Base-by-base conservation (phyloP, 208 protist species). In the Wallacemonas sp. region DNA sequence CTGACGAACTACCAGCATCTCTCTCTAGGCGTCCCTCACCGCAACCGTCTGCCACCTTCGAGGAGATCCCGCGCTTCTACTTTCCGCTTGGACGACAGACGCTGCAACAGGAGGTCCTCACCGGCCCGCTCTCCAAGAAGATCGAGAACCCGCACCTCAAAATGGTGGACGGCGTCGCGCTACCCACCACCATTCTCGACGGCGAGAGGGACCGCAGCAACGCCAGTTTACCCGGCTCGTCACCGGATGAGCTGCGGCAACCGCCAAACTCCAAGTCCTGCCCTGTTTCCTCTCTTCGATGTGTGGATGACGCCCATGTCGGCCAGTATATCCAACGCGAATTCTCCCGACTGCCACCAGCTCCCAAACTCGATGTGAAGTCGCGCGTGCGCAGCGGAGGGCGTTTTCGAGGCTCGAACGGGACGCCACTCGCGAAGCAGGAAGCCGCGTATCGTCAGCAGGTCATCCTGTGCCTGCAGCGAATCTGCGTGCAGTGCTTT, bases 41-140 rank as follows among this genome's bases (percentile, higher is more conserved):
- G n/a, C n/a, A n/a, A n/a, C n/a, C n/a, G n/a, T n/a, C n/a, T n/a
- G n/a, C n/a, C n/a, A n/a, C n/a, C 48, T 84, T 84, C 63, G 74
- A 85, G 4, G 79, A 88, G 24, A 95, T 97, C 43, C 92, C 92
- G 2, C 87, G 77, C 21, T 97, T 97, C 66, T 97, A 94, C 75
- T 94, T 87, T 52, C 84, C 89, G 0, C 49, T 83, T 6, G 92
- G 92, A 0, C 26, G 64, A 21, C 78, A 76, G 16, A 76, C 62
- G 34, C 70, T 61, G 26, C 19, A 49, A 29, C 85, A 82, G 58
- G 68, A 75, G 39, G 39, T 81, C 21, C 70, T 95, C 46, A 77
- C 68, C 61, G 84, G 78, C 2, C 78, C 81, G 23, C 36, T 79
- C 4, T 73, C 65, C 19, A 74, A 49, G 26, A 85, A 75, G 27